A percentile compares a stretch with the other conserved stretches of the same genome.
Evolutionary conservation across 768 basidiomycete species (phyloP).

Genomic region (Pisolithus microcarpus): DNA sequence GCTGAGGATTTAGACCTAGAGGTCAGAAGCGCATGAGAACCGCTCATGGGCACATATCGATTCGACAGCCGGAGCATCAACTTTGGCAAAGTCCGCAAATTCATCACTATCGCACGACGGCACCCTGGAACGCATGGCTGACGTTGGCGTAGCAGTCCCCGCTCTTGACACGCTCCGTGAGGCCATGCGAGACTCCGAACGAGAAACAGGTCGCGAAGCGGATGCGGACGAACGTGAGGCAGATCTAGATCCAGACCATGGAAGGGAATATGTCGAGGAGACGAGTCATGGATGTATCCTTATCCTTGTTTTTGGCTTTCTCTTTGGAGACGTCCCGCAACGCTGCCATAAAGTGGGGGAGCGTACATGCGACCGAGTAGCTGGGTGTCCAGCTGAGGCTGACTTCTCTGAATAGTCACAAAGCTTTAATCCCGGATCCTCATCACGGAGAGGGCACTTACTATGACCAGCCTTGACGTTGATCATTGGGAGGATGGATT

Average conservation of each 20-base stretch:
- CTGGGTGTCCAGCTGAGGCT: constrained; percentile 17
- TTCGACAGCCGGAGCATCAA: not conserved
- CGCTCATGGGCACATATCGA: constrained; percentile 1
- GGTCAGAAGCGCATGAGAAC: constrained; percentile 4
- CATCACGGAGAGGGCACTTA: constrained; percentile 21
- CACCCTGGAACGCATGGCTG: not conserved
- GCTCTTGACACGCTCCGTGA: constrained; percentile 16
- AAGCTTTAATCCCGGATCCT: not conserved
- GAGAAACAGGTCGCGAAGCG: constrained; percentile 10
- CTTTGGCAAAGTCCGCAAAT: not conserved
- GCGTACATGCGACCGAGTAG: constrained; percentile 8
- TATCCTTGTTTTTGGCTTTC: constrained; percentile 20
- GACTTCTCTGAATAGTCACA: constrained; percentile 26
- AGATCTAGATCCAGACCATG: constrained; percentile 23
- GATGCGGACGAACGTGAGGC: constrained; percentile 8
- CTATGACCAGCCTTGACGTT: constrained; percentile 29
- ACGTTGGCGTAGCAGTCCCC: not conserved
- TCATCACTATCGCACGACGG: not conserved
- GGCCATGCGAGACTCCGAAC: constrained; percentile 4
- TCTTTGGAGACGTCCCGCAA: constrained; percentile 15
- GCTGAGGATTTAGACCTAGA: constrained; percentile 31
- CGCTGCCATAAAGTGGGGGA: constrained; percentile 16
- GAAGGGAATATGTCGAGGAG: constrained; percentile 30
- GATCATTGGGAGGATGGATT: constrained; percentile 21
- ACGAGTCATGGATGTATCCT: constrained; percentile 21